Evolutionary conservation across 495 filamentous ascomycete species (phyloP), one percentile per base, ranked within the genome.

Genomic region (Lophiostoma macrostomum): DNA sequence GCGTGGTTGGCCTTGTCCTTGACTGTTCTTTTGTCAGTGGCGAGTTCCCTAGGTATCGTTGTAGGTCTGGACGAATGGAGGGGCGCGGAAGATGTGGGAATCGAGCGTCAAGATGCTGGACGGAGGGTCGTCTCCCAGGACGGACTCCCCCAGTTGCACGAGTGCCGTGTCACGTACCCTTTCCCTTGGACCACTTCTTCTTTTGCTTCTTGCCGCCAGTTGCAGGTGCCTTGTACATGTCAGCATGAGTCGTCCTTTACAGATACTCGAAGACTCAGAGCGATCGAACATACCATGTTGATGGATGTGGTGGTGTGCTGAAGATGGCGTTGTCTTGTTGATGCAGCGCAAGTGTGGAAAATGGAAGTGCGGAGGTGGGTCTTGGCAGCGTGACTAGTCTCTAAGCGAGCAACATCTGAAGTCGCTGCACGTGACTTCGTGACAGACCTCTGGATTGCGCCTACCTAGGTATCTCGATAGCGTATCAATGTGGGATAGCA

Each of bases 151-250:
- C n/a, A n/a, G n/a, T n/a, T n/a, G n/a, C n/a, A n/a, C n/a, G n/a
- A n/a, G n/a, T n/a, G 40, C 5, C 18, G 13, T n/a, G 6, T 50
- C 30, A 73, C 78, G 66, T 83, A 90, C 87, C 87, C 83, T 96
- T 96, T 76, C 90, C 94, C 88, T 96, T 98, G 66, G 91, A 96
- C 91, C 91, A 96, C 91, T 96, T 95, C 89, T 97, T 97, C 88
- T 96, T 95, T 73, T 91, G 88, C 80, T 95, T 95, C 84, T 94
- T 95, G 72, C 85, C 88, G 71, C 88, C 89, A 64, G 80, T 72
- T 74, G 83, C 52, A 20, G 61, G 61, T 64, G 61, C 61, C 61
- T 64, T 23, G 50, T 13, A 12, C n/a, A 16, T 8, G 34, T 60
- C 50, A 53, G 47, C 27, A 27, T 23, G n/a, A n/a, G 19, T 27